Conservation (phyloP, 2,329 filamentous ascomycete genomes). For the Fusarium praegraminearum region DNA sequence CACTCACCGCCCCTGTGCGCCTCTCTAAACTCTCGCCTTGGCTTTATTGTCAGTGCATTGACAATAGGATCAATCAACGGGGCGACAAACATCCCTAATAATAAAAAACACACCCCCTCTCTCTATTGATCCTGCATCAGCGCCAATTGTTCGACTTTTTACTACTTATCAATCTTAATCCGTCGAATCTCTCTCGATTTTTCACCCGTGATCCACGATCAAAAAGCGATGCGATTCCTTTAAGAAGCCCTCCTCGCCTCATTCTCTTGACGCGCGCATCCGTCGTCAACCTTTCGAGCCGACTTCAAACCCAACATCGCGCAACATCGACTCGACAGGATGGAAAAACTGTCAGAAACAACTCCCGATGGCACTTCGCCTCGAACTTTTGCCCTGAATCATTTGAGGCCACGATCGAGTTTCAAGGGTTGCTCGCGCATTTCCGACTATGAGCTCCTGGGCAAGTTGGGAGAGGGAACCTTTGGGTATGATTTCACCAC, state of each 20-base stretch:
- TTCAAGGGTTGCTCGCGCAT: conserved; percentile 90
- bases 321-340: conserved; percentile 29
- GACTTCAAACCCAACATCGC: conserved; percentile 1
- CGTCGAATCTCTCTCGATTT: neutral
- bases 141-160: neutral
- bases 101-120: conserved; percentile 1
- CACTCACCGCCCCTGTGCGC: conserved; percentile 42
- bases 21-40: conserved; percentile 31
- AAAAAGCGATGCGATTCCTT: conserved; percentile 36
- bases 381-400: conserved; percentile 67
- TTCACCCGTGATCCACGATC: conserved; percentile 21
- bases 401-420: conserved; percentile 66
- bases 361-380: conserved; percentile 62
- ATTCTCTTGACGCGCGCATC: conserved; percentile 42
- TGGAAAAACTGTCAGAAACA: conserved; percentile 50
- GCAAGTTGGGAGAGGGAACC: conserved; percentile 92
- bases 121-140: neutral
- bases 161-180: neutral
- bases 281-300: conserved; percentile 26
- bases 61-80: conserved; percentile 20
- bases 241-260: conserved; percentile 26
- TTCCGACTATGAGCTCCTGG: conserved; percentile 80
- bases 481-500: conserved; percentile 75
- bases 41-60: conserved; percentile 19
- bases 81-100: conserved; percentile 24